Conservation (phyloP, 2,329 filamentous ascomycete genomes). For the Colletotrichum sp. region DNA sequence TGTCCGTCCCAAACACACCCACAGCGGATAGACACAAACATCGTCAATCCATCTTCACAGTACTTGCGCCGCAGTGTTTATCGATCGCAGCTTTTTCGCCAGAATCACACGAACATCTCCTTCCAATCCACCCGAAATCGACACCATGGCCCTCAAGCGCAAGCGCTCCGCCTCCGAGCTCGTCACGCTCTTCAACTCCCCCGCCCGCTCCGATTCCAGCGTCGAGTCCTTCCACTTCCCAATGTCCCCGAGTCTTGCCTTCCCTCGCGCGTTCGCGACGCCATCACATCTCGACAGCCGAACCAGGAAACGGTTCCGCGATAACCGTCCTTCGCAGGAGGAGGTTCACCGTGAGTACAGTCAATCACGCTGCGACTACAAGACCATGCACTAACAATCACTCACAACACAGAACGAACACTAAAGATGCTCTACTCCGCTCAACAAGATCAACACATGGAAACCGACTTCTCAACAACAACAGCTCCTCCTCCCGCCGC, state of each 20-base stretch:
- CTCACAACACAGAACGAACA: slow-evolving; percentile 52
- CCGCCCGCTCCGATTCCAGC: slow-evolving; percentile 35
- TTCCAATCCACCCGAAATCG: not conserved
- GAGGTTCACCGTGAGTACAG: slow-evolving; percentile 57
- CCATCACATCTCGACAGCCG: slow-evolving; percentile 57
- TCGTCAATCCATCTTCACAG: not conserved
- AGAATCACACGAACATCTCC: not conserved
- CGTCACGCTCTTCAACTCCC: slow-evolving; percentile 44
- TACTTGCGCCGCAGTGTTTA: too few relatives aligned
- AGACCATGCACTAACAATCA: not conserved
- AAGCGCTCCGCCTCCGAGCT: slow-evolving; percentile 67
- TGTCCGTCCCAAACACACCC: not conserved
- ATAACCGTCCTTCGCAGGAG: slow-evolving; percentile 60
- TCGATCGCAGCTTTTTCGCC: not conserved
- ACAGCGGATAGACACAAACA: not conserved
- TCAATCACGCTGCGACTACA: not conserved
- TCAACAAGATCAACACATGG: slow-evolving; percentile 36
- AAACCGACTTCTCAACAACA: slow-evolving; percentile 17
- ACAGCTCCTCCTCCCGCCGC: slow-evolving; percentile 13
- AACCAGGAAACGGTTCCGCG: slow-evolving; percentile 65
- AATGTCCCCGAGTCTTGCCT: slow-evolving; percentile 27
- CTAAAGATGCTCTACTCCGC: slow-evolving; percentile 63
- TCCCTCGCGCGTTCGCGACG: slow-evolving; percentile 30
- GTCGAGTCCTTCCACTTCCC: slow-evolving; percentile 36
- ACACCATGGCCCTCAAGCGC: slow-evolving; percentile 62